A percentile compares a stretch with the other conserved stretches of the same genome.
Evolutionary conservation across 192 early-diverging fungal genomes (phyloP).

Genomic region (Coemansia sp.): DNA sequence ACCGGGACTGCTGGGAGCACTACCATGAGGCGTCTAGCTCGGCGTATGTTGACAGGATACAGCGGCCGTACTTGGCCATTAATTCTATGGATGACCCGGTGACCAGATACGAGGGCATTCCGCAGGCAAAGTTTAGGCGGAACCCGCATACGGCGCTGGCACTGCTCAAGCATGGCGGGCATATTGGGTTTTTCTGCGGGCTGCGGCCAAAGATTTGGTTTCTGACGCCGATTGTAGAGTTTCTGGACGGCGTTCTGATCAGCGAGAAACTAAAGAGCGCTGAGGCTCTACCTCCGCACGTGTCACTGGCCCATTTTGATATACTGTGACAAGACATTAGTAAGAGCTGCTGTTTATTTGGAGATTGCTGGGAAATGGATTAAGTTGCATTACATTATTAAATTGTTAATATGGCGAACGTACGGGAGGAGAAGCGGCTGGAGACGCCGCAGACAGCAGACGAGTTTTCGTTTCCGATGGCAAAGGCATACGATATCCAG

Average conservation of each 20-base stretch:
- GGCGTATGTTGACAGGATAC: conserved; percentile 55
- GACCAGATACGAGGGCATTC: conserved; percentile 59
- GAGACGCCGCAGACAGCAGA: conserved; percentile 20
- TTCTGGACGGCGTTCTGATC: conserved; percentile 19
- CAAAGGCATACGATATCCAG: conserved; percentile 69
- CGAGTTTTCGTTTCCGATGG: conserved; percentile 60
- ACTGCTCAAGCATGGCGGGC: conserved; percentile 74
- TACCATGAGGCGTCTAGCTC: conserved; percentile 60
- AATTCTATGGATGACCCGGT: conserved; percentile 88
- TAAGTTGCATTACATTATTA: no score
- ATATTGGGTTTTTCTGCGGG: conserved; percentile 73
- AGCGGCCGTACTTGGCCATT: conserved; percentile 72
- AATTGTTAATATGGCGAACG: background rate
- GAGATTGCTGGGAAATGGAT: no score
- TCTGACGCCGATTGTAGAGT: conserved; percentile 59
- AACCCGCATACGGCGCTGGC: conserved; percentile 81
- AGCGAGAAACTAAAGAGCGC: background rate
- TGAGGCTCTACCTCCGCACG: no score
- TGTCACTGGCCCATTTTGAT: background rate
- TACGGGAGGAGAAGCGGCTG: background rate
- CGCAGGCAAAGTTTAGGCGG: conserved; percentile 60
- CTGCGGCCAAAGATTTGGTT: conserved; percentile 52
- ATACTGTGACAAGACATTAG: no score
- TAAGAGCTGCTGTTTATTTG: no score
- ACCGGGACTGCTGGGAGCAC: conserved; percentile 77